Evolutionary conservation across 495 filamentous ascomycete species (phyloP).

Genomic region (Penicillium taxi): DNA sequence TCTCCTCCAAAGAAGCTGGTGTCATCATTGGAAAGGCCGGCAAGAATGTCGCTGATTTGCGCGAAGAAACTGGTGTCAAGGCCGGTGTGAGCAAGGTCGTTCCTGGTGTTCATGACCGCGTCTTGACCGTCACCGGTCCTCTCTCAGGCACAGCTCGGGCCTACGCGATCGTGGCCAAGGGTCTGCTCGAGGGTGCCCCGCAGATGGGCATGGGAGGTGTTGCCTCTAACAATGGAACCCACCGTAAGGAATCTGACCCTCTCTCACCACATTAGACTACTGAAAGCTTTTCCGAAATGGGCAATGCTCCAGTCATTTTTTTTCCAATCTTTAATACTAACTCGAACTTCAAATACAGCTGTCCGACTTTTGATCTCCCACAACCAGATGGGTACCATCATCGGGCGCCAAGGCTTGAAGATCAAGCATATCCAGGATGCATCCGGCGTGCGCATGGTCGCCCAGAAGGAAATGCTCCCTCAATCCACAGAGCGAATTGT

Average conservation of each 20-base stretch:
- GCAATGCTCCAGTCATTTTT: not conserved
- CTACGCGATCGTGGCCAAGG: conserved; percentile 86
- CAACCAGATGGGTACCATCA: conserved; percentile 99
- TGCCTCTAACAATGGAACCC: conserved; percentile 75
- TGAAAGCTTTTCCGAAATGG: not conserved
- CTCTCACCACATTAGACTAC: not conserved
- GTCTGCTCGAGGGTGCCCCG: conserved; percentile 85
- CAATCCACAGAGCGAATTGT: conserved; percentile 99
- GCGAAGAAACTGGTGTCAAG: conserved; percentile 94
- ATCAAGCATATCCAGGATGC: conserved; percentile 99
- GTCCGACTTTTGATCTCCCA: conserved; percentile 97
- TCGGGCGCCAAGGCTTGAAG: conserved; percentile 89
- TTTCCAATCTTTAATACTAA: conserved; percentile 17
- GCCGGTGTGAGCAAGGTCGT: conserved; percentile 98
- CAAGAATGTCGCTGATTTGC: conserved; percentile 94
- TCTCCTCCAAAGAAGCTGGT: conserved; percentile 95
- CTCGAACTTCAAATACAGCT: conserved; percentile 44
- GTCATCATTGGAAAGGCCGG: conserved; percentile 98
- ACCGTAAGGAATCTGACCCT: conserved; percentile 59
- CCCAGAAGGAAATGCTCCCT: conserved; percentile 98
- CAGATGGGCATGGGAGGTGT: conserved; percentile 91
- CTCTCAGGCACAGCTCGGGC: conserved; percentile 81
- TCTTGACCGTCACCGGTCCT: conserved; percentile 85
- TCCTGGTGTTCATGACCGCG: conserved; percentile 91
- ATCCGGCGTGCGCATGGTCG: conserved; percentile 96